Evolutionary conservation across 1,284 basidiomycete species (phyloP), one percentile per base, ranked within the genome.

Genomic region (Boletellus deceptivus): DNA sequence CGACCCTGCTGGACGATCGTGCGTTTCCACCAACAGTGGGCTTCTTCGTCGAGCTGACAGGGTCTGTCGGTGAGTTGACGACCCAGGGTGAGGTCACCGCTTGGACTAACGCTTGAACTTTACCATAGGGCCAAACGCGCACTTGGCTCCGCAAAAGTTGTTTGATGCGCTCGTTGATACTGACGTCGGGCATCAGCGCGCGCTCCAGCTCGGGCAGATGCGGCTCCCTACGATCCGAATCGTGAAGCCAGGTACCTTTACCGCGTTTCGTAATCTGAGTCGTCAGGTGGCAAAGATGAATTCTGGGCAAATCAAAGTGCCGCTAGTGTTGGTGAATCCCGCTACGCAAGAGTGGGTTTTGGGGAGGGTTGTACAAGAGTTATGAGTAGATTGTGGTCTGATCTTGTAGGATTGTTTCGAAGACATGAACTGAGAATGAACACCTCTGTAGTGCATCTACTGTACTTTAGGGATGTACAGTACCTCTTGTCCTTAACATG

Each of bases 291-390:
- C 34, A n/a, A 47, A 54, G 1, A 37, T 46, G 4, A 36, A 29
- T 4, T 38, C 46, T 0, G 54, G 45, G 16, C 60, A 62, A 45
- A 49, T 56, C 33, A 63, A 65, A 18, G 45, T 65, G 2, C 62
- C 61, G 0, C 1, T 46, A 1, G 40, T 63, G 8, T 24, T 62
- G 6, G 5, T 43, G 11, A 18, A 60, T 27, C 43, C 41, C 6
- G 33, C 10, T 9, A 25, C 6, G 5, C 48, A 52, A 38, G 52
- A 43, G 22, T 64, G 58, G 60, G 25, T 60, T 1, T 36, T 29
- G 41, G 40, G 48, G 24, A 54, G 38, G 29, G 55, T 58, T 1
- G 8, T 49, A 38, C 37, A 43, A 39, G 49, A 53, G 33, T 29
- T 53, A 6, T 35, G 34, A 35, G 13, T 8, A 31, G 4, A 4